Conservation (phyloP, 495 filamentous ascomycete species). For the Xylaria longipes region DNA sequence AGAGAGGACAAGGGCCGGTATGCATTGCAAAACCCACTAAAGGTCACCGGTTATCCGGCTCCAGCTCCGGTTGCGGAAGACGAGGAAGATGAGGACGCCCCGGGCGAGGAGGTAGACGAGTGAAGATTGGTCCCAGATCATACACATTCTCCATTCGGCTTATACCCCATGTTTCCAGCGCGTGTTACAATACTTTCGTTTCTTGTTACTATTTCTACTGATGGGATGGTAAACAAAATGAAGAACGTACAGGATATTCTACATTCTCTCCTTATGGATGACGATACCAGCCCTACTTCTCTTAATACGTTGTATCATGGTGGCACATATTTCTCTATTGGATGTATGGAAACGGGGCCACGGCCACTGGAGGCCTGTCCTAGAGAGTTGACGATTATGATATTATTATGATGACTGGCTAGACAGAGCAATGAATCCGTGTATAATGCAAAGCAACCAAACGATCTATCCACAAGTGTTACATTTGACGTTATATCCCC, state of each 20-base stretch:
- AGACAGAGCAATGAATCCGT: constrained; percentile 5
- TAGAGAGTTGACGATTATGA: constrained; percentile 13
- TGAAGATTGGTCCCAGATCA: constrained; percentile 15
- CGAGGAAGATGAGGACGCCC: constrained; percentile 40
- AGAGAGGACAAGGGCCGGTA: constrained; percentile 36
- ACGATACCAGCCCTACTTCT: neutral
- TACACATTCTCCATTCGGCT: neutral
- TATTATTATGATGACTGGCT: constrained; percentile 6
- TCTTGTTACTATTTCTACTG: constrained; percentile 14
- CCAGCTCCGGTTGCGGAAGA: constrained; percentile 7
- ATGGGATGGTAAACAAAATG: constrained; percentile 16
- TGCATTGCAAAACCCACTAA: constrained; percentile 43
- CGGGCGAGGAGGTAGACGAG: constrained; percentile 39
- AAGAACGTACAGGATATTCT: neutral
- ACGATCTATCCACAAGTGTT: neutral
- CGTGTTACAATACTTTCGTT: constrained; percentile 7
- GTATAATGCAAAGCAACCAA: neutral
- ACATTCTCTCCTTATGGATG: neutral
- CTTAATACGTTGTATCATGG: constrained; percentile 12
- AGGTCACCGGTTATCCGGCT: constrained; percentile 25
- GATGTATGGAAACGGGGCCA: neutral
- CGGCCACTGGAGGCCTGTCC: neutral
- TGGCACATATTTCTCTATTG: neutral
- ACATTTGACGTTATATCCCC: neutral
- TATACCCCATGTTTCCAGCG: constrained; percentile 10